Evolutionary conservation across 768 basidiomycete species (phyloP), one percentile per base, ranked within the genome.

Genomic region (Tylopilus rubrobrunneus): DNA sequence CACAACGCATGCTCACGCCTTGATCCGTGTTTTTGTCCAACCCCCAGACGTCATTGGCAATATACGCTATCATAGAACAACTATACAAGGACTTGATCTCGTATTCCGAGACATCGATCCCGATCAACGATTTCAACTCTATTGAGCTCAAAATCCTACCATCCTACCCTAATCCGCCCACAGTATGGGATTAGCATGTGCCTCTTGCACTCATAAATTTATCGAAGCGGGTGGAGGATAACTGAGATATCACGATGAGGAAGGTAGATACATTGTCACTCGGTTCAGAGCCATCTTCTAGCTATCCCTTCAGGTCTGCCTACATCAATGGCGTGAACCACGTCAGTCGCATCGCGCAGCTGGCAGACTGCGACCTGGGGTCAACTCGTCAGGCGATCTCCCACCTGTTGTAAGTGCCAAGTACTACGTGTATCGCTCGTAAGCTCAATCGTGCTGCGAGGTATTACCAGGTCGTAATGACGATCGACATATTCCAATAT

Each of bases 61-160:
- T 93, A 31, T 81, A 87, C 64, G 81, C 87, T 14, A 91, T 98
- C 48, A 81, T 98, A 21, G 96, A 99, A 71, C 95, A 98, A 64
- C 78, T 99, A 2, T 98, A 94, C 61, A 95, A 98, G 64, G 97
- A 99, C 62, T 73, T 99, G 61, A 98, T 98, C 70, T 95, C 93
- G 8, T 98, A 96, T 72, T 93, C 92, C 1, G 96, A 98, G 73
- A 94, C 96, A 1, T 92, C 90, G 2, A 95, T 99, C 49, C 78
- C 82, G 2, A 85, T 98, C 58, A 90, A 97, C 69, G 81, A 82
- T 42, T 93, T 93, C 76, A 97, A 95, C 66, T 92, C 93, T 2
- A 88, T 98, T 51, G 95, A 98, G 66, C 71, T 99, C 59, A 95
- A 96, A 69, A 89, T 98, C 42, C 93, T 98, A 56, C 96, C 97